A percentile compares a stretch with the other conserved stretches of the same genome.
Conservation (phyloP, 2,329 filamentous ascomycete species). For the Stagonosporopsis vannaccii region DNA sequence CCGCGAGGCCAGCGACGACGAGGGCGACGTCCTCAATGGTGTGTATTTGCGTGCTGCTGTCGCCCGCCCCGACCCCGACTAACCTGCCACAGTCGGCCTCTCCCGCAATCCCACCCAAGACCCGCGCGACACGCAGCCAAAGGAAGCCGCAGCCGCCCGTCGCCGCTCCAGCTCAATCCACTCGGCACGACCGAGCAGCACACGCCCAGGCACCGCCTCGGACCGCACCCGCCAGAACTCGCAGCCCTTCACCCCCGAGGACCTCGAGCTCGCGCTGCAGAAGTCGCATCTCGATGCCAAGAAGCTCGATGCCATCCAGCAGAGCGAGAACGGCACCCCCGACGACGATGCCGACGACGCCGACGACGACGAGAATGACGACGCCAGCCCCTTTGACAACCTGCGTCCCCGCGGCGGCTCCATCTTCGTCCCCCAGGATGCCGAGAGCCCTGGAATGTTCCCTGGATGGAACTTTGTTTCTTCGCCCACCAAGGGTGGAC, state of each 20-base stretch:
- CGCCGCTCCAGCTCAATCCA: conserved; percentile 39
- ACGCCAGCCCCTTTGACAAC: conserved; percentile 27
- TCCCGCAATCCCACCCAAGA: conserved; percentile 45
- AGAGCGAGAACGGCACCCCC: conserved; percentile 26
- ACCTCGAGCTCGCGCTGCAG: conserved; percentile 54
- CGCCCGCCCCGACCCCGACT: conserved; percentile 21
- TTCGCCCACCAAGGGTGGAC: conserved; percentile 16
- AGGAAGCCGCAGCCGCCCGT: conserved; percentile 35
- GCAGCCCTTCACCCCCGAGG: conserved; percentile 54
- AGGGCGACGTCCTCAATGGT: conserved; percentile 56
- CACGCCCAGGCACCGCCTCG: conserved; percentile 37
- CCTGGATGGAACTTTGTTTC: conserved; percentile 18
- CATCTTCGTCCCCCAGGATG: conserved; percentile 35
- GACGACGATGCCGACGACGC: conserved; percentile 22
- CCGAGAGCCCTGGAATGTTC: conserved; percentile 29
- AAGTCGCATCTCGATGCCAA: conserved; percentile 48
- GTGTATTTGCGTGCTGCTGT: conserved; percentile 24
- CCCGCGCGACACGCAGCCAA: conserved; percentile 36
- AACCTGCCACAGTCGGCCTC: conserved; percentile 41
- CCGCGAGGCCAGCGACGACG: conserved; percentile 55
- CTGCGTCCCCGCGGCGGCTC: conserved; percentile 36
- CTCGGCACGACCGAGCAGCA: conserved; percentile 27
- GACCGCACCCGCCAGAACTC: conserved; percentile 39
- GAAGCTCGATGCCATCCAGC: conserved; percentile 33
- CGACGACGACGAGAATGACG: conserved; percentile 24